Evolutionary conservation across 495 filamentous ascomycete species (phyloP), one percentile per base, ranked within the genome.

Genomic region (Sabuloglossum arenarium): DNA sequence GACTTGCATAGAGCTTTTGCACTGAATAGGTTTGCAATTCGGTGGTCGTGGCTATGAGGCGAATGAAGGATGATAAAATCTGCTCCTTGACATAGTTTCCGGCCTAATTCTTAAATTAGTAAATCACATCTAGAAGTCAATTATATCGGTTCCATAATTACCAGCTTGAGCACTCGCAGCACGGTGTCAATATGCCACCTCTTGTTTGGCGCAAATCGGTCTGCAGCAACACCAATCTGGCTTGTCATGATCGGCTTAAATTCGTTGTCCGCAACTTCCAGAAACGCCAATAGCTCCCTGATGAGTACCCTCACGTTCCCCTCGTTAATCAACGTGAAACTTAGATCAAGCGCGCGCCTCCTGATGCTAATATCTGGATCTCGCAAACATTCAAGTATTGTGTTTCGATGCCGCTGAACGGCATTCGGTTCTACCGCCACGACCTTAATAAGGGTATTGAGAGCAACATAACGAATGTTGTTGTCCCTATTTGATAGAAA

Each of bases 361-460:
- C 91, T 78, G 61, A 98, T 98, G 68, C 88, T 94, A 66, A 98
- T 97, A 72, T 98, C 91, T n/a, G 93, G 91, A 67, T 98, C 91
- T 58, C 93, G 79, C 51, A 98, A 70, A 70, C 91, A 98, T 63
- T 96, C 91, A 42, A 98, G 73, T 61, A 98, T 96, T 8, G 91
- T 98, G 66, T 95, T 97, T 54, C 93, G 81, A 68, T 98, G 91
- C 65, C 91, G 75, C 64, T 97, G 93, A 4, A 98, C 91, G 1
- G 91, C 93, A 63, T 96, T 97, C 19, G 91, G 93, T 65, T 98
- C 91, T 37, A 98, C 87, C 10, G 93, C 90, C 46, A 98, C 90
- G 53, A 98, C 91, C 70, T 98, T 98, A 70, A 94, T 90, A 58
- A 98, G 73, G 1, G 91, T 98, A 67, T 98, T 98, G 27, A 98